Evolutionary conservation across 2,329 filamentous ascomycete species (phyloP), one percentile per base, ranked within the genome.

Genomic region (Aspergillus awamori): DNA sequence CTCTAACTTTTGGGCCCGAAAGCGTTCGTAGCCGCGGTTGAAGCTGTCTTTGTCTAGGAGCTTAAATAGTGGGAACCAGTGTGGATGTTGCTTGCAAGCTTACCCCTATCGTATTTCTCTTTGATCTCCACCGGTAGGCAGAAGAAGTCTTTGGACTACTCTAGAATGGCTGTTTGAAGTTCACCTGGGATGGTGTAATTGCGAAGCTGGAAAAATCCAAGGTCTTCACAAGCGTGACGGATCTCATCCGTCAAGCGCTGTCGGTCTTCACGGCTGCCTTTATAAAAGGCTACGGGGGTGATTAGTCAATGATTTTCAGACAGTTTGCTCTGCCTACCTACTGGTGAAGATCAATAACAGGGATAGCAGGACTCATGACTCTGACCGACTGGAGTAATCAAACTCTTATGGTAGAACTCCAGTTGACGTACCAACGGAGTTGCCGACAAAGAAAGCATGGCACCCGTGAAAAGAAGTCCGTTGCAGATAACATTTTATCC

Each of bases 181-280:
- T 67, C 60, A 5, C 73, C 62, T 1, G 80, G 69, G 4, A 86
- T 76, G 3, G 77, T 73, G 66, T 86, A 83, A 7, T 80, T 79
- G 4, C 75, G 74, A 52, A 86, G 77, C 64, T 84, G 82, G 71
- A 85, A 84, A 70, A 85, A 85, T 4, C 83, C 83, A 24, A 74
- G 83, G 64, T 72, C 79, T 22, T 76, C 69, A 63, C 80, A 83
- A 52, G 79, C 79, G 36, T 71, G 63, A 4, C 78, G 74, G 30
- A 83, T 74, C 36, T 78, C 72, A 0, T 73, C 60, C 3, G 79
- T 70, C 7, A 68, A 51, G 2, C 45, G 41, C n/a, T 30, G 26
- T 13, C 47, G 11, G 59, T 33, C 33, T 58, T 63, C 5, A 58
- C 58, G 13, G 24, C 15, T 13, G n/a, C 20, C 47, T 13, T n/a